Evolutionary conservation across 2,329 filamentous ascomycete species (phyloP), one percentile per base, ranked within the genome.

Genomic region (Xylaria sp.): DNA sequence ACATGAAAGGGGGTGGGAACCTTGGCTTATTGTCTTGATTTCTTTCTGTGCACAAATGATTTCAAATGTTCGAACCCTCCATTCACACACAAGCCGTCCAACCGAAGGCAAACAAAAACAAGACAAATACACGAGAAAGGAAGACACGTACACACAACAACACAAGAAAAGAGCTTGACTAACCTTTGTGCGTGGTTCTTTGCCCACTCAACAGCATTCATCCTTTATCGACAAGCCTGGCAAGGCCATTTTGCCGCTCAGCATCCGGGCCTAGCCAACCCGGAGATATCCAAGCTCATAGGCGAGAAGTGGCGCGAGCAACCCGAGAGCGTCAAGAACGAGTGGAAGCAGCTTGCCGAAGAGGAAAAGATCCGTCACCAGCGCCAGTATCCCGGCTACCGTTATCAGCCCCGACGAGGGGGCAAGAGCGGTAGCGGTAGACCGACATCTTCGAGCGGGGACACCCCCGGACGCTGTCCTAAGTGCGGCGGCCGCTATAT

Each of bases 251-350:
- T 98, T 59, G 91, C 94, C 43, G 86, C 90, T 62, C 87, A 93
- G 73, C 88, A 97, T 76, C 95, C 94, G n/a, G 92, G 93, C 52
- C 88, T 97, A 72, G 90, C 94, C 53, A 98, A 98, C 80, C 95
- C 95, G 3, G 93, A 97, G 60, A 97, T 98, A 74, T 97, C 95
- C 72, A 97, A 97, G 81, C 97, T 98, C 74, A 97, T 98, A 73
- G 95, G 95, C 60, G 89, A 93, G 78, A 91, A 94, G 87, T 99
- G 96, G 96, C 90, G 91, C 76, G 87, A 89, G 64, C 90, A 97
- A 76, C 82, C 89, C 4, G 86, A 91, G 28, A 88, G 92, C 61
- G 86, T 90, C 65, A 97, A 97, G 81, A 88, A 90, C 71, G 87
- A 90, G 78, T 99, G 96, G 96, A 97, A 96, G 80, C 86, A 87